Evolutionary conservation across 768 basidiomycete species (phyloP), one percentile per base, ranked within the genome.

Genomic region (Fibroporia radiculosa): DNA sequence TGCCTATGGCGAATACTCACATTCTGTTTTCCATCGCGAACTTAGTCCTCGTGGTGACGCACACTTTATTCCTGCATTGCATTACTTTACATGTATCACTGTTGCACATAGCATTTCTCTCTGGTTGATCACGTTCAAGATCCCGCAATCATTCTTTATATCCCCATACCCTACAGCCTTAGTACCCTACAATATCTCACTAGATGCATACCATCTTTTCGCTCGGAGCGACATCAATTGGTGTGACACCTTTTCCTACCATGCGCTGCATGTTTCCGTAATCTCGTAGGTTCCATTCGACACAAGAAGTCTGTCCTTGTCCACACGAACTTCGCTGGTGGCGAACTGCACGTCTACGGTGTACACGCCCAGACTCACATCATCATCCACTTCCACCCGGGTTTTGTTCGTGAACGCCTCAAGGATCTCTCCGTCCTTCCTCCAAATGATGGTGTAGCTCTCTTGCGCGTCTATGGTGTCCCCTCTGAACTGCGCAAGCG

Each of bases 361-460:
- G 51, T 77, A 80, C 18, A 51, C 62, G 3, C 73, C 78, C 6
- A 62, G 42, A 3, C 65, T 58, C 11, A 65, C 49, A 6, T 35
- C 48, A 28, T 67, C 66, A 31, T 65, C 63, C 20, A 78, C 35
- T 23, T 64, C 64, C n/a, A 82, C 57, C 28, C 40, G 53, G 10
- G 82, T 84, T 53, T 63, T 56, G 54, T 84, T 79, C 1, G 72
- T 56, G 44, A 74, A 74, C 5, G 58, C 61, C 1, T 62, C 56
- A n/a, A 84, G 52, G 2, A 64, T 48, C 0, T 48, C 47, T 10
- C 71, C 75, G 49, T 80, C 68, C 48, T 66, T 74, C 24, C 57
- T 58, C 84, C 84, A 86, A 16, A 56, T 56, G 43, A 84, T 72
- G 7, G 65, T 63, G 53, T 82, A 84, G 42, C 68, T 71, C 56